Conservation (phyloP, 2,329 filamentous ascomycete species). For the Colletotrichum abscissum region DNA sequence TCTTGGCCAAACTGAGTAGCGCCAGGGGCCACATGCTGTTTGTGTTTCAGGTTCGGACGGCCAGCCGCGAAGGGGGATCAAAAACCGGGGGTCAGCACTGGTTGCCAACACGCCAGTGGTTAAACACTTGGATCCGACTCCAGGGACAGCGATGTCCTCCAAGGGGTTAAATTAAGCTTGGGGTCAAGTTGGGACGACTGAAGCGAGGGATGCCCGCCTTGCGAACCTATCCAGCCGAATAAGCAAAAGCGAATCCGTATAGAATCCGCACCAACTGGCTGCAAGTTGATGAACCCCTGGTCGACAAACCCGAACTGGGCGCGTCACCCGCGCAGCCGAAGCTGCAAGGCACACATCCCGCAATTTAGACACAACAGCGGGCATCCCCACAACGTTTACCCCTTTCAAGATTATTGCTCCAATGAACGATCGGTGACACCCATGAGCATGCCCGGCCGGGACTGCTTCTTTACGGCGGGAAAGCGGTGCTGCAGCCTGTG, state of each 20-base stretch:
- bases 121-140: not conserved
- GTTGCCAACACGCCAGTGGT: not conserved
- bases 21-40: constrained; percentile 24
- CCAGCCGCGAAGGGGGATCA: not conserved
- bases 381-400: constrained; percentile 23
- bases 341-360: constrained; percentile 34
- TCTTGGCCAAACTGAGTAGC: constrained; percentile 24
- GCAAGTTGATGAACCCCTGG: not conserved
- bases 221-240: not conserved
- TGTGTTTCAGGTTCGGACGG: constrained; percentile 34
- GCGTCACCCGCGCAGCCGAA: constrained; percentile 2
- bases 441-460: not conserved
- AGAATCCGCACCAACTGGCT: not conserved
- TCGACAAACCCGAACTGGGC: not conserved
- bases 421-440: constrained; percentile 5
- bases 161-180: constrained; percentile 29
- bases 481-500: not conserved
- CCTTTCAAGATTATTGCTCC: constrained; percentile 32
- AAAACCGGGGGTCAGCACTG: constrained; percentile 4
- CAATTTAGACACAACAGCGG: constrained; percentile 34
- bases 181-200: constrained; percentile 10
- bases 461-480: not conserved
- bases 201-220: not conserved
- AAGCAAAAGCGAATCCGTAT: not conserved
- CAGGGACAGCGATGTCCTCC: not conserved